These are phyloP conservation scores for Westerdykella ornata DNA, from an alignment of 2,329 filamentous ascomycete genomes.

Conservation along the genomic window DNA sequence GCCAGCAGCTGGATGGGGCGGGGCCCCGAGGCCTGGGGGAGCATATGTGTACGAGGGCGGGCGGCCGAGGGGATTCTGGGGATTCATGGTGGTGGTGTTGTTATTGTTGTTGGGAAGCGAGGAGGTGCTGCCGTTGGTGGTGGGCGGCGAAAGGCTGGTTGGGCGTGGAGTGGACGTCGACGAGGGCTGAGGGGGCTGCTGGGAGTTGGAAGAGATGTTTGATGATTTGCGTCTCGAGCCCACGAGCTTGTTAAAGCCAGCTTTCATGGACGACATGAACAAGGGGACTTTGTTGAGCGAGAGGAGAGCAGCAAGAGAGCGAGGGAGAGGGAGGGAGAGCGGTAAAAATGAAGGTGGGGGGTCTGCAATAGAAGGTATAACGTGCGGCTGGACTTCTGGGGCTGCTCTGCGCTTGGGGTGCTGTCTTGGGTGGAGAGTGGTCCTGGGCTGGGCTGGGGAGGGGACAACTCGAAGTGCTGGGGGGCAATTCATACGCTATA, in stretches of 20 bases:
- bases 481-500: neutral
- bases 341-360: slow-evolving; percentile 9
- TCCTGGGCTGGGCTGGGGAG: neutral
- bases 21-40: slow-evolving; percentile 35
- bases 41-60: slow-evolving; percentile 59
- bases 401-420: slow-evolving; percentile 5
- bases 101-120: slow-evolving; percentile 23
- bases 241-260: slow-evolving; percentile 71
- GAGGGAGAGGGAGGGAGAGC: slow-evolving; percentile 7
- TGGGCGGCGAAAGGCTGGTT: slow-evolving; percentile 36
- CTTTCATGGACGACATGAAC: slow-evolving; percentile 72
- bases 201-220: slow-evolving; percentile 41
- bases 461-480: slow-evolving; percentile 1
- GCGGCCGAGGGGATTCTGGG: slow-evolving; percentile 49
- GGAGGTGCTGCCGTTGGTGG: slow-evolving; percentile 35
- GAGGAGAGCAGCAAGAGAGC: slow-evolving; percentile 12
- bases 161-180: slow-evolving; percentile 37
- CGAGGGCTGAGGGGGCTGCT: slow-evolving; percentile 18
- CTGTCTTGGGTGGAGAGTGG: slow-evolving; percentile 3
- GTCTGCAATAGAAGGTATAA: slow-evolving; percentile 21
- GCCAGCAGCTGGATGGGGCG: slow-evolving; percentile 31
- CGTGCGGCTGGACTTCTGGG: slow-evolving; percentile 22
- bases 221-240: slow-evolving; percentile 71
- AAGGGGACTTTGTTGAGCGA: slow-evolving; percentile 1
- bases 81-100: slow-evolving; percentile 50